phyloP scores from a whole-genome alignment of 805 yeast genomes.

The Starmerella vaccinii region DNA sequence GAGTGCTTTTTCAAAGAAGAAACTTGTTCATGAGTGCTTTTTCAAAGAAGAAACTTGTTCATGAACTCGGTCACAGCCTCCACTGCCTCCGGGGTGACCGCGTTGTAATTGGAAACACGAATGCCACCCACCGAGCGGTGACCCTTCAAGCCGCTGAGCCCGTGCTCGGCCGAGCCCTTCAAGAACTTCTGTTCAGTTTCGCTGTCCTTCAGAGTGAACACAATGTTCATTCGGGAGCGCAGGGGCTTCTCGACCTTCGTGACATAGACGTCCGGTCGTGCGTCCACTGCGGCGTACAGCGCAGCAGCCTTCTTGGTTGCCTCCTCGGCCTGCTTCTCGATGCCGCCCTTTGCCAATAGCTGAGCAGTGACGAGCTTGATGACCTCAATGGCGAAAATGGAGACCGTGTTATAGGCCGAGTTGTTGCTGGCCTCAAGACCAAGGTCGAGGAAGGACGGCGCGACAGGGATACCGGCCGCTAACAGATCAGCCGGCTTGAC shows the following conservation, averaged over 20 bases:
- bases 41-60: conserved; percentile 6
- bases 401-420: conserved; percentile 91
- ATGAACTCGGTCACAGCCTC: conserved; percentile 18
- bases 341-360: conserved; percentile 61
- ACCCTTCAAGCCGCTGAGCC: conserved; percentile 77
- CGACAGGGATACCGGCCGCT: conserved; percentile 55
- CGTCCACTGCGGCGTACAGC: conserved; percentile 57
- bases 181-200: conserved; percentile 60
- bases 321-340: conserved; percentile 46
- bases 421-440: conserved; percentile 79
- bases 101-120: conserved; percentile 87
- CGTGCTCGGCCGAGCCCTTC: conserved; percentile 48
- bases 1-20: neutral
- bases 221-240: conserved; percentile 88
- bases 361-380: conserved; percentile 65
- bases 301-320: conserved; percentile 53
- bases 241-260: conserved; percentile 52
- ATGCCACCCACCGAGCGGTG: conserved; percentile 97
- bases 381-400: conserved; percentile 82
- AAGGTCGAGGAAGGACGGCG: conserved; percentile 82
- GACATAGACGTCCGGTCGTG: conserved; percentile 52
- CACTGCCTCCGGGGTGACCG: conserved; percentile 46
- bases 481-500: conserved; percentile 53
- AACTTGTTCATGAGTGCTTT: conserved; percentile 10
- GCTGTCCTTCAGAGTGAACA: conserved; percentile 61